Conservation (phyloP, 192 early-diverging fungal genomes). For the Gonapodya sp. region DNA sequence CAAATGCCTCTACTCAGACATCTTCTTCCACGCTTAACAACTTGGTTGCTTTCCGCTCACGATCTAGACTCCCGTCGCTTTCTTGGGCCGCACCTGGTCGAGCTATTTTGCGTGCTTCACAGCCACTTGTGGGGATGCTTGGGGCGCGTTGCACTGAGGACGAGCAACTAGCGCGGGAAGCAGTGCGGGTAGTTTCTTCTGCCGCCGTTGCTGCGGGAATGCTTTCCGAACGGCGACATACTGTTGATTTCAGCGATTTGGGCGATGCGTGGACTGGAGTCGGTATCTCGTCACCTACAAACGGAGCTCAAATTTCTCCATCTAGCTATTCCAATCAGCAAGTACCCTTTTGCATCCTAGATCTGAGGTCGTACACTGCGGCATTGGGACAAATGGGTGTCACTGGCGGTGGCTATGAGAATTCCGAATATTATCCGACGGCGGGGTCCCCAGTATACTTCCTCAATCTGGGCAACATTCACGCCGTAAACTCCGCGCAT, state of each 20-base stretch:
- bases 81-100: neutral
- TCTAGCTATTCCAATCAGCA: neutral
- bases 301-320: neutral
- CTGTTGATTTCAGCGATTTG: neutral
- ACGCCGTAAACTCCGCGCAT: neutral
- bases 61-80: neutral
- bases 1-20: too few relatives aligned
- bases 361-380: neutral
- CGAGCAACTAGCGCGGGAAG: neutral
- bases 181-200: neutral
- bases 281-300: neutral
- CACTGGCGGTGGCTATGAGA: neutral
- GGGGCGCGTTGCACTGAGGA: neutral
- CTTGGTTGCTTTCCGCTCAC: neutral
- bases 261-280: neutral
- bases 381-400: neutral
- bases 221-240: neutral
- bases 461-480: neutral
- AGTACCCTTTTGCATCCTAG: neutral
- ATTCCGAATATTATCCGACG: neutral
- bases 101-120: neutral
- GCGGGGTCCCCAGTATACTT: neutral
- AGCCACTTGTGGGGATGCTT: neutral
- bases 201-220: neutral
- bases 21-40: neutral